phyloP scores from a whole-genome alignment of 164 flowering plant genomes.

The Berberis vulgaris region DNA sequence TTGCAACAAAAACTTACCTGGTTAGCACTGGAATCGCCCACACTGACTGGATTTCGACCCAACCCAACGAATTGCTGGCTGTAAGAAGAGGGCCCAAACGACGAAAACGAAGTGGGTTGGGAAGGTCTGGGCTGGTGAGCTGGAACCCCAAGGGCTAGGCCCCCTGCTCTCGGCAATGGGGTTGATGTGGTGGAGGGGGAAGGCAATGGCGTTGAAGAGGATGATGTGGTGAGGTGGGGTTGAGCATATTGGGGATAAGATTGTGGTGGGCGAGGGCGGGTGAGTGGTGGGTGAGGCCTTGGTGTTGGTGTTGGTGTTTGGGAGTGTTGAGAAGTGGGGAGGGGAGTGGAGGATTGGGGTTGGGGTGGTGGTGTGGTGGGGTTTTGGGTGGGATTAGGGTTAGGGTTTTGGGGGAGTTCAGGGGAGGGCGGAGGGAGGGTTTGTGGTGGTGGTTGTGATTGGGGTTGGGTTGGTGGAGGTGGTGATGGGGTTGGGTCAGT shows the following conservation, averaged over 20 bases:
- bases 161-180: slow-evolving; percentile 32
- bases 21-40: slow-evolving; percentile 18
- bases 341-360: slow-evolving; percentile 20
- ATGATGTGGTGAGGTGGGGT: slow-evolving; percentile 25
- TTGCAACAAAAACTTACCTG: neutral
- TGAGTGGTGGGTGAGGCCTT: slow-evolving; percentile 4
- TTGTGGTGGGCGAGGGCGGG: neutral
- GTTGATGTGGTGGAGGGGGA: neutral
- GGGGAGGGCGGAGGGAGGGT: slow-evolving; percentile 3
- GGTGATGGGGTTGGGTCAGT: neutral
- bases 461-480: too few relatives aligned
- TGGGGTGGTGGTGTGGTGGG: slow-evolving; percentile 6
- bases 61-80: slow-evolving; percentile 39
- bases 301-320: neutral
- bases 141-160: slow-evolving; percentile 59
- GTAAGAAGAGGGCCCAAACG: slow-evolving; percentile 23
- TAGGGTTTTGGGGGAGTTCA: too few relatives aligned
- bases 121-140: slow-evolving; percentile 27
- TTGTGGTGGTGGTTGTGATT: neutral
- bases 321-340: slow-evolving; percentile 3
- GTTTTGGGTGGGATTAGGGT: neutral
- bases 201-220: slow-evolving; percentile 6
- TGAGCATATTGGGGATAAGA: slow-evolving; percentile 15
- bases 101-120: slow-evolving; percentile 30
- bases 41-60: slow-evolving; percentile 23